A percentile compares a stretch with the other conserved stretches of the same genome.
Evolutionary conservation across 306 rosid genomes (phyloP).

Genomic region (Prunus campanulata): DNA sequence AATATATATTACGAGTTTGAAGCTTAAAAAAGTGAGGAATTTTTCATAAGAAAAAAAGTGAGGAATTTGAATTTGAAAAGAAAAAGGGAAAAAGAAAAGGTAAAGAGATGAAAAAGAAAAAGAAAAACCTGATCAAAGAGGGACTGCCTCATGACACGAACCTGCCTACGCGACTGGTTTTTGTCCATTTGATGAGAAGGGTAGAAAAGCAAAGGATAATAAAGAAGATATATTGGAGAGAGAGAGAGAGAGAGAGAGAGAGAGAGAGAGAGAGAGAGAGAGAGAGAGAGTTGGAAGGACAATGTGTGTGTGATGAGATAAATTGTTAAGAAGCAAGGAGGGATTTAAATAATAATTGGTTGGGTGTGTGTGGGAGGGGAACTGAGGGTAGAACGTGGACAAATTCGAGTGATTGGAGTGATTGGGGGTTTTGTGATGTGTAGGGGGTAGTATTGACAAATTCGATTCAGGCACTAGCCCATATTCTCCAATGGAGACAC

Average conservation of each 20-base stretch:
- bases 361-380: no score
- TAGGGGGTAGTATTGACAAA: no score
- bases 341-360: slow-evolving; percentile 20
- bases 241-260: slow-evolving; percentile 8
- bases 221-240: neutral
- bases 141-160: slow-evolving; percentile 63
- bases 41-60: no score
- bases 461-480: no score
- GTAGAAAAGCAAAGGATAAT: neutral
- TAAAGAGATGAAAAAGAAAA: neutral
- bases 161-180: slow-evolving; percentile 50
- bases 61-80: no score
- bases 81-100: no score
- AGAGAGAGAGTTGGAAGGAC: neutral
- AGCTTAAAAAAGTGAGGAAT: no score
- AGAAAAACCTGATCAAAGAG: slow-evolving; percentile 74
- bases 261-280: neutral
- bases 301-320: slow-evolving; percentile 22
- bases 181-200: slow-evolving; percentile 47
- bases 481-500: no score
- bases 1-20: no score
- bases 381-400: no score
- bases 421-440: no score
- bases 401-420: no score
- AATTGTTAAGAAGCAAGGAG: slow-evolving; percentile 20